These are phyloP conservation scores for Diversispora epigaea DNA, from an alignment of 192 early-diverging fungal species.

Conservation along the genomic window DNA sequence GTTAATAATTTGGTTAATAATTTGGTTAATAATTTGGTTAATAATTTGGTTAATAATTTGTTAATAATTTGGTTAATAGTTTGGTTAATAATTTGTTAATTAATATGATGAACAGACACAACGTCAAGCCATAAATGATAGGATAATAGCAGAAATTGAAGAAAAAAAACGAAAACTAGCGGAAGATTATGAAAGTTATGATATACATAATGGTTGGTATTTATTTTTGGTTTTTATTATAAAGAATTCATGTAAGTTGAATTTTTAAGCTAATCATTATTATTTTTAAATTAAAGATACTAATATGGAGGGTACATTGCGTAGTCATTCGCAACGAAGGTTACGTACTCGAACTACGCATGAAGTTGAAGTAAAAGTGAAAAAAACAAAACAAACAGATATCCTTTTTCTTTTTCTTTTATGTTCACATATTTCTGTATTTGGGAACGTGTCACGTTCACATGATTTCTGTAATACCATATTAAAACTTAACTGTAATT, in stretches of 20 bases:
- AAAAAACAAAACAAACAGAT: slow-evolving; percentile 17
- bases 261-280: not conserved
- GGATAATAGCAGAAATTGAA: slow-evolving; percentile 69
- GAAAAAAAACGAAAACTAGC: slow-evolving; percentile 67
- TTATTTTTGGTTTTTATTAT: no score
- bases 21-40: no score
- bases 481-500: not conserved
- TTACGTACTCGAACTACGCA: slow-evolving; percentile 7
- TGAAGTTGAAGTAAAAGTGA: slow-evolving; percentile 12
- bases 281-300: not conserved
- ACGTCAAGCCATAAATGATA: slow-evolving; percentile 64
- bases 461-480: not conserved
- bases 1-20: no score
- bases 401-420: slow-evolving; percentile 16
- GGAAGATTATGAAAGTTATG: slow-evolving; percentile 80
- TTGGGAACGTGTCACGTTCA: not conserved
- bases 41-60: no score
- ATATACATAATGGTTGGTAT: slow-evolving; percentile 51
- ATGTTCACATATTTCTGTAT: not conserved
- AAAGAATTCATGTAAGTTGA: no score
- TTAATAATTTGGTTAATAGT: no score
- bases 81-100: no score
- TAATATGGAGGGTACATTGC: not conserved
- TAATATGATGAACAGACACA: slow-evolving; percentile 39
- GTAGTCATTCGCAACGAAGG: slow-evolving; percentile 18